phyloP scores from a whole-genome alignment of 2,329 filamentous ascomycete genomes.

The Claviceps monticola region DNA sequence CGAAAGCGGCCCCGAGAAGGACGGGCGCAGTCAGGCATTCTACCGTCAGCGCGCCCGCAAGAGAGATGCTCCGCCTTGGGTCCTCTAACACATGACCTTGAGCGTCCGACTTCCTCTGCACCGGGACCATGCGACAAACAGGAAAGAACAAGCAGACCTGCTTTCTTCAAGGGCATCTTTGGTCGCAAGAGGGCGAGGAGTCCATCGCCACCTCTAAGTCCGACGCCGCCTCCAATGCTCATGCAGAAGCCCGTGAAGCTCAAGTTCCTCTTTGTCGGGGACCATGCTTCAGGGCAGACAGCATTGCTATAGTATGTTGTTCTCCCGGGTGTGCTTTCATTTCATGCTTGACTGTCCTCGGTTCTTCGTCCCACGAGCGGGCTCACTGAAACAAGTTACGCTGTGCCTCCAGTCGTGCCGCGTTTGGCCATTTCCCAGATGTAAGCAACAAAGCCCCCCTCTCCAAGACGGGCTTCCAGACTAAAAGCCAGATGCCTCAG shows the following conservation, averaged over 20 bases:
- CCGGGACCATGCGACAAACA: too few species aligned
- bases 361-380: too few species aligned
- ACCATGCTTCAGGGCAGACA: constrained; percentile 20
- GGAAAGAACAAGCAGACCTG: not conserved
- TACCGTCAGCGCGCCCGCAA: not conserved
- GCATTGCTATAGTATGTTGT: constrained; percentile 23
- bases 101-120: not conserved
- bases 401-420: constrained; percentile 16
- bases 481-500: constrained; percentile 8
- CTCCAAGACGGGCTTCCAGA: not conserved
- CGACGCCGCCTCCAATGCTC: not conserved
- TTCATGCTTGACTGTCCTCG: not conserved
- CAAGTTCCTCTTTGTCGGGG: constrained; percentile 24
- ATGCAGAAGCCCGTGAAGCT: constrained; percentile 10
- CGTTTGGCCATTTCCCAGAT: constrained; percentile 25
- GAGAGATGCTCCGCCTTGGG: not conserved
- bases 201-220: constrained; percentile 1
- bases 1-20: not conserved
- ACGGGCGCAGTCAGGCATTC: too few species aligned
- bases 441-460: constrained; percentile 11
- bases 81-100: too few species aligned
- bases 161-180: not conserved
- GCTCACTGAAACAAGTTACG: not conserved
- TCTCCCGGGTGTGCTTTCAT: not conserved
- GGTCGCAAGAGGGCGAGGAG: constrained; percentile 11